Conservation (phyloP, 169 alveolate species). For the Cryptosporidium sp. region DNA sequence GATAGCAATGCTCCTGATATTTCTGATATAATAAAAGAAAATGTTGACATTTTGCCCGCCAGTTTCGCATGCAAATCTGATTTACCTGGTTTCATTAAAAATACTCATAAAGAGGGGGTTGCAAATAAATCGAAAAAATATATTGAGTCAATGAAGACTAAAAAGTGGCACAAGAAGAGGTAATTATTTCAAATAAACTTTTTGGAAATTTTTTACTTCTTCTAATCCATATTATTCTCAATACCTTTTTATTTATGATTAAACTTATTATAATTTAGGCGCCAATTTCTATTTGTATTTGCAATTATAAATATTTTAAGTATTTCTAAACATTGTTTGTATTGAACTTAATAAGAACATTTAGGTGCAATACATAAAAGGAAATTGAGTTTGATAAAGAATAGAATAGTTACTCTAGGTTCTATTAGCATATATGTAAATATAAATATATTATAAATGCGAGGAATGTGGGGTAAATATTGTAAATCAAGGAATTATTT, state of each 20-base stretch:
- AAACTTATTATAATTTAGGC: neutral
- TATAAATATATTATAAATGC: neutral
- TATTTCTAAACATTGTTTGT: too few species aligned
- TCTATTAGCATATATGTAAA: too few species aligned
- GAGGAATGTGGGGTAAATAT: neutral
- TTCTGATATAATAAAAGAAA: slow-evolving; percentile 30
- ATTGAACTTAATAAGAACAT: too few species aligned
- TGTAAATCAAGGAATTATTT: neutral
- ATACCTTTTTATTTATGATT: neutral
- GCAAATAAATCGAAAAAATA: slow-evolving; percentile 42
- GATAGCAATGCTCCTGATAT: slow-evolving; percentile 2
- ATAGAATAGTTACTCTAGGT: too few species aligned
- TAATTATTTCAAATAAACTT: neutral
- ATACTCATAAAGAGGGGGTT: neutral
- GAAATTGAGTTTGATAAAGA: too few species aligned
- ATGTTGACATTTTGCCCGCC: slow-evolving; percentile 32
- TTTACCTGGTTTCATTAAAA: slow-evolving; percentile 41
- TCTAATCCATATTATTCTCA: neutral
- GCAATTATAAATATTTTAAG: too few species aligned
- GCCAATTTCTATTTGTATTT: neutral
- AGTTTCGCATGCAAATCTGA: slow-evolving; percentile 9
- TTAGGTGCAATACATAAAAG: too few species aligned
- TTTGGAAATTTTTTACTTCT: neutral
- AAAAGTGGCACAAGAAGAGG: slow-evolving; percentile 59
- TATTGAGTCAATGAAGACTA: slow-evolving; percentile 47